A percentile compares a stretch with the other conserved stretches of the same genome.
Evolutionary conservation across 1,284 basidiomycete genomes (phyloP).

Genomic region (Fomitopsis betulina): DNA sequence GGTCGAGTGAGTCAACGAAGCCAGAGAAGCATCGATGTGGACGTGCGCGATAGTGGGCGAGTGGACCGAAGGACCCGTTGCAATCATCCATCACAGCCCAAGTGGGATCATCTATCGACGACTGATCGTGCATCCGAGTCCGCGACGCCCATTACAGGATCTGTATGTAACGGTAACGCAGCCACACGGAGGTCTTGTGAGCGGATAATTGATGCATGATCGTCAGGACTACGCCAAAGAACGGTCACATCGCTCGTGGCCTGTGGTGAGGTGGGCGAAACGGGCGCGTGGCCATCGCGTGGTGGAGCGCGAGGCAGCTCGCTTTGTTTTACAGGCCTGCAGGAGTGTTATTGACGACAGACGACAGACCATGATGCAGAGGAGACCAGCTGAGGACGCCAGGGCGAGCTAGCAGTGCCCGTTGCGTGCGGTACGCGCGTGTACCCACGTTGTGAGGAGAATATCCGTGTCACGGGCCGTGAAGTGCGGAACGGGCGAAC

Average conservation of each 20-base stretch:
- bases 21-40: conserved; percentile 2
- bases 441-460: background rate
- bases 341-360: background rate
- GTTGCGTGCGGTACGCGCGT: background rate
- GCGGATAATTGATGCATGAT: background rate
- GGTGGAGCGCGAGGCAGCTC: background rate
- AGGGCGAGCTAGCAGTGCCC: background rate
- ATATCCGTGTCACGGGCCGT: background rate
- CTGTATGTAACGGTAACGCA: conserved; percentile 1
- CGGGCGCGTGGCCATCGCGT: background rate
- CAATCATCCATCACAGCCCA: background rate
- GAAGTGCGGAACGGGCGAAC: background rate
- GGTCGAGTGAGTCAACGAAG: background rate
- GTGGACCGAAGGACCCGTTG: background rate
- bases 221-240: background rate
- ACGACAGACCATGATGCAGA: background rate
- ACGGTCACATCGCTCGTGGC: background rate
- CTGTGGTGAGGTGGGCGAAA: background rate
- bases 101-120: background rate
- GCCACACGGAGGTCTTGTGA: background rate
- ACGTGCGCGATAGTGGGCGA: background rate
- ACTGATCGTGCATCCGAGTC: background rate
- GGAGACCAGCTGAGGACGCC: background rate
- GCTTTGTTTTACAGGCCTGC: background rate
- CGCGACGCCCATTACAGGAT: background rate